phyloP scores from a whole-genome alignment of 495 filamentous ascomycete genomes.

The Annulohypoxylon bovei region DNA sequence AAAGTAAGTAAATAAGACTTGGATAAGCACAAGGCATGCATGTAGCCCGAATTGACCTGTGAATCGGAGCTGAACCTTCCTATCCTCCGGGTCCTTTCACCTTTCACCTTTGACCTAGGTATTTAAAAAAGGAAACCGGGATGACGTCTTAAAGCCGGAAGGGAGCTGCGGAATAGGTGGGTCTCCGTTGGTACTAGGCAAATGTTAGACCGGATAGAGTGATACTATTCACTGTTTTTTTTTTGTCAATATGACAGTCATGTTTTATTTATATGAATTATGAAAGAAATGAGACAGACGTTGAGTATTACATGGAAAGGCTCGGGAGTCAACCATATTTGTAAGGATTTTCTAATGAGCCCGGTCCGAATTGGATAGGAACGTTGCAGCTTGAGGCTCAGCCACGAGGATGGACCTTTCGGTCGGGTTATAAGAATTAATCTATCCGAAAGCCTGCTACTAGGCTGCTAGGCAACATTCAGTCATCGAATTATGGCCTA shows the following conservation, averaged over 20 bases:
- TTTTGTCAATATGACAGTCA: not conserved
- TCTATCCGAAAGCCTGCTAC: not conserved
- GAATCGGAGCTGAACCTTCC: constrained; percentile 18
- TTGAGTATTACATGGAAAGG: not conserved
- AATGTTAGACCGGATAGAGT: not conserved
- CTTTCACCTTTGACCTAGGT: constrained; percentile 9
- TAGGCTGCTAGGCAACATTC: not conserved
- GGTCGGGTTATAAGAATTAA: not conserved
- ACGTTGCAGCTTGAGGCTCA: constrained; percentile 15
- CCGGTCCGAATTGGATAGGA: constrained; percentile 4
- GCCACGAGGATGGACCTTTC: constrained; percentile 3
- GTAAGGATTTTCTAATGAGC: not conserved
- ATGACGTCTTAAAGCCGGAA: constrained; percentile 31
- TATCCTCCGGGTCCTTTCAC: constrained; percentile 20
- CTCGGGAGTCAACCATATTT: not conserved
- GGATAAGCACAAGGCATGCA: constrained; percentile 19
- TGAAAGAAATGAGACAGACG: not conserved
- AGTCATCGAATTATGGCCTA: not conserved
- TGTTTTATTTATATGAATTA: not conserved
- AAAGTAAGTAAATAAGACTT: constrained; percentile 17
- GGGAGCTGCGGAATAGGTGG: constrained; percentile 1
- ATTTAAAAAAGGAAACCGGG: not conserved
- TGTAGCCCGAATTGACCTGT: constrained; percentile 11
- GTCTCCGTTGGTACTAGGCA: not conserved
- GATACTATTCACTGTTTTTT: not conserved